Evolutionary conservation across 345 rosid genomes (phyloP).

Genomic region (Erysimum cheiranthoides): DNA sequence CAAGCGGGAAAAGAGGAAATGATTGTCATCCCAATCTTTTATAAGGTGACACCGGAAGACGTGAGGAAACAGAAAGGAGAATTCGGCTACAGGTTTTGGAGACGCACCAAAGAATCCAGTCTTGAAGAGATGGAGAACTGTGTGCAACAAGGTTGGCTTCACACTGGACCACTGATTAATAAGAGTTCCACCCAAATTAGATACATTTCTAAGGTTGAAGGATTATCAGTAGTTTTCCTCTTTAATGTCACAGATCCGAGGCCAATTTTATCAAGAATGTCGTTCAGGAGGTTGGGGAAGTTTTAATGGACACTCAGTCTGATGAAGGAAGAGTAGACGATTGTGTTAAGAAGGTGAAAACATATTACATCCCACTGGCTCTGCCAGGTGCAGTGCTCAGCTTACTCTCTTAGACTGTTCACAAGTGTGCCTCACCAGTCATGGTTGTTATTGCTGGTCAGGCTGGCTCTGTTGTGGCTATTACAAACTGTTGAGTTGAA

Average conservation of each 20-base stretch:
- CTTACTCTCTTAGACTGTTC: background rate
- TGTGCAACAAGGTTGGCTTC: background rate
- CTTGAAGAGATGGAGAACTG: background rate
- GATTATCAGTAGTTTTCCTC: too few relatives aligned
- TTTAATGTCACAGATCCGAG: background rate
- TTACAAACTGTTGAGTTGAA: too few relatives aligned
- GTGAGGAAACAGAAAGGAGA: background rate
- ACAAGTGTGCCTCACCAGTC: background rate
- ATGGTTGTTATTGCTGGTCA: background rate
- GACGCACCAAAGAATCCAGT: background rate
- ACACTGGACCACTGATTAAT: background rate
- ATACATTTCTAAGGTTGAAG: too few relatives aligned
- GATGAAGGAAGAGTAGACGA: background rate
- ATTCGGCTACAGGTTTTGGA: background rate
- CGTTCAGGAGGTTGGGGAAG: background rate
- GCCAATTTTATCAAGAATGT: conserved; percentile 2
- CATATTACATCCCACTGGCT: background rate
- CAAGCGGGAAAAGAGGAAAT: background rate
- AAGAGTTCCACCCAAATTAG: too few relatives aligned
- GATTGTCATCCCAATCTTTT: background rate
- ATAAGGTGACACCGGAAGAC: background rate
- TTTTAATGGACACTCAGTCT: background rate
- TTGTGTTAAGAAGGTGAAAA: background rate
- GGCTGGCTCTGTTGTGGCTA: background rate
- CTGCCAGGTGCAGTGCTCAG: background rate